A percentile compares a stretch with the other conserved stretches of the same genome.
phyloP scores from a whole-genome alignment of 2,329 filamentous ascomycete species.

The Aspergillus tamarii region DNA sequence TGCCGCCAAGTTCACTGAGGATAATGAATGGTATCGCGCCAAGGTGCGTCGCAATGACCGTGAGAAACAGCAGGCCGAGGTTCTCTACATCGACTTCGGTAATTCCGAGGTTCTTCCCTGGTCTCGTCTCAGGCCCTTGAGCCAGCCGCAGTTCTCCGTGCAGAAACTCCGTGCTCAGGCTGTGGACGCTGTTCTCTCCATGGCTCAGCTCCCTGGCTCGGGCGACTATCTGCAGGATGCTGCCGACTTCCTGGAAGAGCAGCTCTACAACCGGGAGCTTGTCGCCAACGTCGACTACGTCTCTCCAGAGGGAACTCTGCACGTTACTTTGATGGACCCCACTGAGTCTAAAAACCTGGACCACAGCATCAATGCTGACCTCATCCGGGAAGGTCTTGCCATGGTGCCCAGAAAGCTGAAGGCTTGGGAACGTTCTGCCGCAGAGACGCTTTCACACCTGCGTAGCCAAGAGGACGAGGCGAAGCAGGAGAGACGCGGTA shows the following conservation, averaged over 20 bases:
- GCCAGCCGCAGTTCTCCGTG: slow-evolving; percentile 74
- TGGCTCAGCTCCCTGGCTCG: slow-evolving; percentile 82
- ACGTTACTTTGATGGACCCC: slow-evolving; percentile 86
- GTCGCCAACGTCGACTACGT: slow-evolving; percentile 90
- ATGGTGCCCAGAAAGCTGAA: slow-evolving; percentile 93
- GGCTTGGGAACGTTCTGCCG: slow-evolving; percentile 81
- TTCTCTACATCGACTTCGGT: slow-evolving; percentile 94
- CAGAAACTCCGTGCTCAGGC: slow-evolving; percentile 88
- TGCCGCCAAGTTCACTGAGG: slow-evolving; percentile 84
- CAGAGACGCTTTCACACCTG: slow-evolving; percentile 71
- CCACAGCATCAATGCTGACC: slow-evolving; percentile 86
- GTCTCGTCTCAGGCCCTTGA: slow-evolving; percentile 79
- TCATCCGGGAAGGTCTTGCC: slow-evolving; percentile 79
- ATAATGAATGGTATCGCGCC: slow-evolving; percentile 93
- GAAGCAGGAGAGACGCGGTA: slow-evolving; percentile 78
- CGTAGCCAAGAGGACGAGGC: slow-evolving; percentile 75
- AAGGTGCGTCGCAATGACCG: slow-evolving; percentile 91
- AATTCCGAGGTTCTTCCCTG: slow-evolving; percentile 90
- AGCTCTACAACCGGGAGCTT: slow-evolving; percentile 74
- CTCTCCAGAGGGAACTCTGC: slow-evolving; percentile 77
- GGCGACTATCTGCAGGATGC: slow-evolving; percentile 83
- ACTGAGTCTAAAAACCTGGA: slow-evolving; percentile 64
- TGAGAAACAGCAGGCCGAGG: slow-evolving; percentile 82
- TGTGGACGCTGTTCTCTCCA: slow-evolving; percentile 80
- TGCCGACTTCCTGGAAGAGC: slow-evolving; percentile 72